These are phyloP conservation scores for Monotropa hypopitys DNA, from an alignment of 179 eudicot species.

Conservation along the genomic window DNA sequence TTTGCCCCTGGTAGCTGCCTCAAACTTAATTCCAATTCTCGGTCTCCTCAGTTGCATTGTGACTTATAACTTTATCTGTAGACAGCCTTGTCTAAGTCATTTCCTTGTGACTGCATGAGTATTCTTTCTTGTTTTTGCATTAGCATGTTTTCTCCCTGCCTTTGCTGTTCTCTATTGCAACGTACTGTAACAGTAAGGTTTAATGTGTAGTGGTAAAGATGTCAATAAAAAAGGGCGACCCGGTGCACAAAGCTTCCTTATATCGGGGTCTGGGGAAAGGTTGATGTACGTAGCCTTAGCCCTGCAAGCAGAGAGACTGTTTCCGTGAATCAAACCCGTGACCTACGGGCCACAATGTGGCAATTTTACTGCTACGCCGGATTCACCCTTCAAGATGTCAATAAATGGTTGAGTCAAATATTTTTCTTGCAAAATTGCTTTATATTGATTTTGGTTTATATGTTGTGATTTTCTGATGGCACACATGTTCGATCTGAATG, in stretches of 20 bases:
- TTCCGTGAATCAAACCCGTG: no score
- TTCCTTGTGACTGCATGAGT: neutral
- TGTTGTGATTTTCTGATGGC: neutral
- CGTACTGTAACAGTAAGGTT: neutral
- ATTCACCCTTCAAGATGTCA: no score
- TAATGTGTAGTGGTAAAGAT: neutral
- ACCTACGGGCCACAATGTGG: no score
- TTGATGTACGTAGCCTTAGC: no score
- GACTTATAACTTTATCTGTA: neutral
- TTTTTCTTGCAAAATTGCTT: constrained; percentile 1
- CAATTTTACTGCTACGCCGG: no score
- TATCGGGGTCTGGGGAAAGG: no score
- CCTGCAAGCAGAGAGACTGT: no score
- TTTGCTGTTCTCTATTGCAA: neutral
- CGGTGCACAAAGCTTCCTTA: no score
- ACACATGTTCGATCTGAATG: neutral
- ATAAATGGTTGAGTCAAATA: constrained; percentile 1
- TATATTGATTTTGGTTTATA: neutral
- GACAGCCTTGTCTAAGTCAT: neutral
- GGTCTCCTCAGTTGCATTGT: neutral
- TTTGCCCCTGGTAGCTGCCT: neutral
- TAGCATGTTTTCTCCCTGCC: neutral
- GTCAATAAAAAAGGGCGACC: no score
- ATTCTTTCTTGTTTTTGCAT: neutral
- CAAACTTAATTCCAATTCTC: neutral